phyloP scores from a whole-genome alignment of 306 rosid species.

The Chamaecrista fasciculata region DNA sequence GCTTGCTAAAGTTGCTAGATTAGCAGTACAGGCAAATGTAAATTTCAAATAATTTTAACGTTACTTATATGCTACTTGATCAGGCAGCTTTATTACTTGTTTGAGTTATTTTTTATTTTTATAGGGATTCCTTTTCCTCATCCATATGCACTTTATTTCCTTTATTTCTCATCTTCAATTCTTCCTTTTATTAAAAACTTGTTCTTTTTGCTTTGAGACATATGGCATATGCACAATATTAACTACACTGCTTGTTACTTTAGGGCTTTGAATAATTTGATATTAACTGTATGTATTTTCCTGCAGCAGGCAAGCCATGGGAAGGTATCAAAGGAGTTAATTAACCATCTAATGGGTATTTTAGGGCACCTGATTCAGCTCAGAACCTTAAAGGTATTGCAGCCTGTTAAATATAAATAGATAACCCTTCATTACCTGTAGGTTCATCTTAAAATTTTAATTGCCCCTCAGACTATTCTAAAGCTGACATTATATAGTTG shows the following conservation, averaged over 20 bases:
- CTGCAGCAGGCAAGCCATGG: slow-evolving; percentile 93
- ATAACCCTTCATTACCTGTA: slow-evolving; percentile 11
- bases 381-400: slow-evolving; percentile 86
- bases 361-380: slow-evolving; percentile 97
- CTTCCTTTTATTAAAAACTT: neutral
- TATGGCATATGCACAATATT: neutral
- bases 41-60: neutral
- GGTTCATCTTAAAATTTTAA: slow-evolving; percentile 20
- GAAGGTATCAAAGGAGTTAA: slow-evolving; percentile 79
- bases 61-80: neutral
- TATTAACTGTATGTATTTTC: slow-evolving; percentile 29
- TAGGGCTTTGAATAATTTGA: slow-evolving; percentile 15
- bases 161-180: neutral
- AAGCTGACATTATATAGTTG: slow-evolving; percentile 11
- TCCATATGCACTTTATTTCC: neutral
- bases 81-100: neutral
- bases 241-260: neutral
- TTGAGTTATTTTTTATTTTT: neutral
- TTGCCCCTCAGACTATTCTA: slow-evolving; percentile 1
- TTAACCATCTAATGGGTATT: slow-evolving; percentile 89
- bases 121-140: neutral
- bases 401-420: slow-evolving; percentile 12
- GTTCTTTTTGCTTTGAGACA: slow-evolving; percentile 27
- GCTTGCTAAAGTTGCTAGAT: slow-evolving; percentile 97
- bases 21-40: slow-evolving; percentile 63